Evolutionary conservation across 345 rosid species (phyloP).

Genomic region (Xanthoceras sorbifolium): DNA sequence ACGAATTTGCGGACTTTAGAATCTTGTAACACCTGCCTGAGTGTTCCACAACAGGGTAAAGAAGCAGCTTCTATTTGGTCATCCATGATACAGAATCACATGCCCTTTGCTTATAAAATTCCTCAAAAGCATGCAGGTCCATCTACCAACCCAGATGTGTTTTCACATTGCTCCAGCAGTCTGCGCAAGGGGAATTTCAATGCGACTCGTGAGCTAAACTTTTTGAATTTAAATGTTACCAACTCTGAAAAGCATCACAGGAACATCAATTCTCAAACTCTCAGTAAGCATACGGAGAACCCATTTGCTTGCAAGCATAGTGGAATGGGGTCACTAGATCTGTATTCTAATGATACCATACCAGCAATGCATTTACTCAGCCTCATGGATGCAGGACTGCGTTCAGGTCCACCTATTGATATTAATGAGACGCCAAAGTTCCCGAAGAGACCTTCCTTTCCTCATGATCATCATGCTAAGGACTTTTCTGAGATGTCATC

Average conservation of each 20-base stretch:
- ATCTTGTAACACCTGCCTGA: conserved; percentile 48
- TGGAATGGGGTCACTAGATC: conserved; percentile 50
- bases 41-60: conserved; percentile 44
- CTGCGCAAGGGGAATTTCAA: conserved; percentile 33
- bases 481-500: conserved; percentile 46
- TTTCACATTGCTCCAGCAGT: conserved; percentile 37
- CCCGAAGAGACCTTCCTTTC: conserved; percentile 47
- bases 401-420: conserved; percentile 49
- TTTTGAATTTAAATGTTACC: conserved; percentile 41
- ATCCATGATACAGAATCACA: conserved; percentile 47
- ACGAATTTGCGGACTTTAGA: conserved; percentile 35
- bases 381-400: conserved; percentile 79
- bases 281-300: conserved; percentile 38
- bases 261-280: conserved; percentile 43
- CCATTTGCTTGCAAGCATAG: conserved; percentile 56
- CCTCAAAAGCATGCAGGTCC: conserved; percentile 37
- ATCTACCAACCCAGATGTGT: conserved; percentile 34
- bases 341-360: conserved; percentile 69
- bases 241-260: conserved; percentile 47
- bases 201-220: conserved; percentile 34
- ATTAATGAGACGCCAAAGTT: conserved; percentile 47
- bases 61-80: conserved; percentile 54
- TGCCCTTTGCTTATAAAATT: conserved; percentile 41
- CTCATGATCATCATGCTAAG: conserved; percentile 45
- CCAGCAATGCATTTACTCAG: conserved; percentile 92